These are phyloP conservation scores for Pichia sp. DNA, from an alignment of 1,139 yeast species.

Conservation along the genomic window DNA sequence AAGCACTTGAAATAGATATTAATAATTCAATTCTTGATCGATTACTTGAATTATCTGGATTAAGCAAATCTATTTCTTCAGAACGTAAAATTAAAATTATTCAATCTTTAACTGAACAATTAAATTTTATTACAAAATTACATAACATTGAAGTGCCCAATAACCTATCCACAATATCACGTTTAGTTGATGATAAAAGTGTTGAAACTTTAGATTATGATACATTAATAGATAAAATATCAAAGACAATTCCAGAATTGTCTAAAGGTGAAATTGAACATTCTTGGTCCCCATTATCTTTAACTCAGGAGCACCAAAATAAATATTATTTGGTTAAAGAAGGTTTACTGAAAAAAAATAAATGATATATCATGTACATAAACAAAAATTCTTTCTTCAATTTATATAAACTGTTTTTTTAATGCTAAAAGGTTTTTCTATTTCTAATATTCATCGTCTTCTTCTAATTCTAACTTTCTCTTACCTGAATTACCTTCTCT, in stretches of 20 bases:
- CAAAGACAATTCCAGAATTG: conserved; percentile 19
- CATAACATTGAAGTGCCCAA: conserved; percentile 11
- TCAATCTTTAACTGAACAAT: conserved; percentile 23
- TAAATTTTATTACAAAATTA: conserved; percentile 25
- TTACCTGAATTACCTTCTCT: conserved; percentile 59
- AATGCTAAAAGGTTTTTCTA: neutral
- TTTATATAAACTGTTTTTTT: no score
- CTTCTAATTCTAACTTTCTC: conserved; percentile 47
- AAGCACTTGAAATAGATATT: conserved; percentile 4
- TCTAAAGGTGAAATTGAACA: conserved; percentile 34
- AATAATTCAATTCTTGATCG: conserved; percentile 17
- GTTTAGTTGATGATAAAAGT: conserved; percentile 22
- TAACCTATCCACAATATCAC: conserved; percentile 2
- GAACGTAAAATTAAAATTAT: conserved; percentile 15
- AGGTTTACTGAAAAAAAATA: conserved; percentile 33
- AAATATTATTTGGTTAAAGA: conserved; percentile 35
- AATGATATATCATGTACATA: conserved; percentile 9
- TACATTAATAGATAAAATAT: conserved; percentile 24
- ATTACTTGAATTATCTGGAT: conserved; percentile 27
- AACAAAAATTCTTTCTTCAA: no score
- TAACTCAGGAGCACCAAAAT: conserved; percentile 29
- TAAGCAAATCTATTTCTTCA: conserved; percentile 16
- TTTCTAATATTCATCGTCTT: conserved; percentile 23
- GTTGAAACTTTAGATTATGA: conserved; percentile 24
- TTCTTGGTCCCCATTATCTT: conserved; percentile 33